These are phyloP conservation scores for Saccharomycopsis hybrid DNA, from an alignment of 1,139 yeast species.

Conservation along the genomic window DNA sequence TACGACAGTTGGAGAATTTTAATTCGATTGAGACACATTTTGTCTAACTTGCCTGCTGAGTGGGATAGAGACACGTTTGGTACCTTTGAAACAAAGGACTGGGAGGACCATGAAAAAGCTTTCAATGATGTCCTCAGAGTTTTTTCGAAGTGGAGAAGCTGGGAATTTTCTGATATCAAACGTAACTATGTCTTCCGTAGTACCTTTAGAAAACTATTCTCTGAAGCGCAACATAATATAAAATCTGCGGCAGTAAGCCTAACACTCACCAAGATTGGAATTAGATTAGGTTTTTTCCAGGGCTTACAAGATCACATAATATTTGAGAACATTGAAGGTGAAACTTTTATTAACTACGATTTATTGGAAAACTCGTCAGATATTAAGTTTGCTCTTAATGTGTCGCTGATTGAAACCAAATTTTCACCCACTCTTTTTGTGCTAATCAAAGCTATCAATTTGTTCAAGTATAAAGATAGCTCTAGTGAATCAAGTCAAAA, in stretches of 20 bases:
- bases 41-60: constrained; percentile 49
- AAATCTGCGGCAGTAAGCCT: background rate
- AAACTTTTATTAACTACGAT: background rate
- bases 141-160: constrained; percentile 80
- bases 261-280: background rate
- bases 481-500: too few species aligned
- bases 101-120: constrained; percentile 25
- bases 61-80: constrained; percentile 38
- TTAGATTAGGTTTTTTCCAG: too few species aligned
- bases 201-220: constrained; percentile 38
- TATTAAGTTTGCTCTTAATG: background rate
- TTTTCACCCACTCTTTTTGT: too few species aligned
- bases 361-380: background rate
- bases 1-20: constrained; percentile 85
- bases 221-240: background rate
- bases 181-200: constrained; percentile 46
- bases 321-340: constrained; percentile 1
- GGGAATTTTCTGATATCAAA: constrained; percentile 69
- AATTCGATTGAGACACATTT: constrained; percentile 68
- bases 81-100: constrained; percentile 26
- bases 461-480: too few species aligned
- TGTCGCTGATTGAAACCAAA: too few species aligned
- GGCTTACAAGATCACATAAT: too few species aligned
- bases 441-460: too few species aligned
- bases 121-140: constrained; percentile 47